A percentile compares a stretch with the other conserved stretches of the same genome.
phyloP scores from a whole-genome alignment of 1,284 basidiomycete species.

The Tilletia indica region DNA sequence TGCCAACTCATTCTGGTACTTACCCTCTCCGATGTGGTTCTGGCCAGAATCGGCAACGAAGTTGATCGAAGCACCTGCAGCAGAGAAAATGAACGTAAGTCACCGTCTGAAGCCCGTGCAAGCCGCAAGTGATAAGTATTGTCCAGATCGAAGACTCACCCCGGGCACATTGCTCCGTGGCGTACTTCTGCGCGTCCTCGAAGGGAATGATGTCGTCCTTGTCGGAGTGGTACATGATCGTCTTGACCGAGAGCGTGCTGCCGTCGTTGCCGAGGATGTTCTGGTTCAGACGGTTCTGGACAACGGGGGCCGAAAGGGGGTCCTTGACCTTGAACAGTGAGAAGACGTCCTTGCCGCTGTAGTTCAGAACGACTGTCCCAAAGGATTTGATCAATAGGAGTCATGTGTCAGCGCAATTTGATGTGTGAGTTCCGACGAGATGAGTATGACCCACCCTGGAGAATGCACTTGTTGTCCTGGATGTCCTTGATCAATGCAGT shows the following conservation, averaged over 20 bases:
- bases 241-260: conserved; percentile 37
- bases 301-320: conserved; percentile 29
- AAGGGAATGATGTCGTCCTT: conserved; percentile 50
- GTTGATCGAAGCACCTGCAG: conserved; percentile 33
- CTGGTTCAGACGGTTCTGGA: conserved; percentile 22
- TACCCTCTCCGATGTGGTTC: conserved; percentile 24
- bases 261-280: conserved; percentile 18
- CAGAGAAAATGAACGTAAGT: background rate
- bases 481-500: conserved; percentile 22
- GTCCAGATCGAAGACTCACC: conserved; percentile 21
- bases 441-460: background rate
- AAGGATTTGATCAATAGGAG: background rate
- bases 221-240: conserved; percentile 45
- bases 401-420: background rate
- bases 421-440: background rate
- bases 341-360: conserved; percentile 27
- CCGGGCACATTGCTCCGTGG: conserved; percentile 43
- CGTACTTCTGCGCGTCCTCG: conserved; percentile 32
- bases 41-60: conserved; percentile 29
- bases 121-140: background rate
- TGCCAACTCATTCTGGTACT: background rate
- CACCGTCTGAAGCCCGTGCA: too few relatives aligned
- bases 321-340: conserved; percentile 35
- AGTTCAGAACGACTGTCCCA: conserved; percentile 21
- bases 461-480: conserved; percentile 31